A percentile compares a stretch with the other conserved stretches of the same genome.
phyloP scores from a whole-genome alignment of 176 grass and related monocot species.

The Triticum urartu region DNA sequence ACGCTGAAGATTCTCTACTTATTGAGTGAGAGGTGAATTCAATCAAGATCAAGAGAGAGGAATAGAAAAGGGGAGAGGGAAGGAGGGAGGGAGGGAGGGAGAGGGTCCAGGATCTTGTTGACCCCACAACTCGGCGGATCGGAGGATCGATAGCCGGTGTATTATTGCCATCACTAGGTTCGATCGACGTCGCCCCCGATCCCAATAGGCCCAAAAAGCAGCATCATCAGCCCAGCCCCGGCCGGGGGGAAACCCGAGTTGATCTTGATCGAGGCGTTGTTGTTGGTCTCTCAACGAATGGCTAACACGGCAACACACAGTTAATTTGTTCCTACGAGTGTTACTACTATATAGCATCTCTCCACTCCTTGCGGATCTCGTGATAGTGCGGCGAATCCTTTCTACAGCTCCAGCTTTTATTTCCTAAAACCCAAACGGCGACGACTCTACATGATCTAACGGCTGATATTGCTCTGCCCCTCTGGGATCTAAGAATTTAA shows the following conservation, averaged over 20 bases:
- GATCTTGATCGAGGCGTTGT: background rate
- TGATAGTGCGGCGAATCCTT: background rate
- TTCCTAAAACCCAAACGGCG: too few species aligned
- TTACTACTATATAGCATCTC: background rate
- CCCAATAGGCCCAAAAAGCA: slow-evolving; percentile 20
- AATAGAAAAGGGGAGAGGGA: background rate
- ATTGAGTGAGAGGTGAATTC: slow-evolving; percentile 22
- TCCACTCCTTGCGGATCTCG: background rate
- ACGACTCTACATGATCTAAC: background rate
- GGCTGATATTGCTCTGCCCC: background rate
- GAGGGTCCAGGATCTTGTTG: slow-evolving; percentile 34
- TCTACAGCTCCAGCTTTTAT: background rate
- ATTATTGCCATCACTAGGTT: slow-evolving; percentile 33
- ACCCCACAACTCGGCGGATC: slow-evolving; percentile 32
- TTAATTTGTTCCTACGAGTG: background rate
- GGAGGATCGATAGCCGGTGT: background rate
- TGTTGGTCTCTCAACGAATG: background rate
- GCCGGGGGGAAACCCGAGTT: background rate
- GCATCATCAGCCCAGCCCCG: slow-evolving; percentile 15
- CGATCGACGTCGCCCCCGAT: slow-evolving; percentile 4
- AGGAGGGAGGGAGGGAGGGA: background rate
- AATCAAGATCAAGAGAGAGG: slow-evolving; percentile 8
- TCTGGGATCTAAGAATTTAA: background rate
- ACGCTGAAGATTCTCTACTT: slow-evolving; percentile 44
- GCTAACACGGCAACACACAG: background rate